These are phyloP conservation scores for Saccharomyces kudriavzevii DNA, from an alignment of 805 yeast species.

Conservation along the genomic window DNA sequence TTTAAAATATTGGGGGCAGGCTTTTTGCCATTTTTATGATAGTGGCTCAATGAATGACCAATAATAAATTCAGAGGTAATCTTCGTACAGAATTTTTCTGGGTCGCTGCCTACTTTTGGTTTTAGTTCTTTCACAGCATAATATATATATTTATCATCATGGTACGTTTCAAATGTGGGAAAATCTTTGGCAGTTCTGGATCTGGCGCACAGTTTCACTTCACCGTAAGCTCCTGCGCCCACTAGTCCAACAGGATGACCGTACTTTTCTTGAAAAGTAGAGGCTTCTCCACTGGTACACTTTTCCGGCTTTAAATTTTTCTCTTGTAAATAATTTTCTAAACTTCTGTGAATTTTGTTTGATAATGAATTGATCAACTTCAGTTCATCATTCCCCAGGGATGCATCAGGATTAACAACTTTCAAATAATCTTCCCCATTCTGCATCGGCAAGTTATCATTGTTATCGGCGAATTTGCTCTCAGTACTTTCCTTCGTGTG, in stretches of 20 bases:
- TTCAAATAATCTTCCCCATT: constrained; percentile 13
- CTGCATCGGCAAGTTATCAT: not conserved
- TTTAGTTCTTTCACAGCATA: constrained; percentile 86
- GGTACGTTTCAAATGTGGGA: constrained; percentile 44
- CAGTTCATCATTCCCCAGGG: constrained; percentile 44
- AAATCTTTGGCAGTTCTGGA: constrained; percentile 8
- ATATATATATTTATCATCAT: constrained; percentile 61
- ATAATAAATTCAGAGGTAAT: constrained; percentile 83
- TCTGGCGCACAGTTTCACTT: constrained; percentile 75
- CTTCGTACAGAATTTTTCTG: constrained; percentile 83
- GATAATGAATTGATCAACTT: constrained; percentile 41
- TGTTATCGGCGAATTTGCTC: constrained; percentile 1
- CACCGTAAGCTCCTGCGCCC: constrained; percentile 96
- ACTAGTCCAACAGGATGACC: constrained; percentile 46
- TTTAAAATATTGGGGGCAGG: constrained; percentile 55
- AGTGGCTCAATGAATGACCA: constrained; percentile 59
- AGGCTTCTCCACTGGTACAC: constrained; percentile 1
- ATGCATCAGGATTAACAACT: constrained; percentile 30
- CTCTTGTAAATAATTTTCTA: constrained; percentile 14
- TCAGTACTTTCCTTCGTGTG: constrained; percentile 2
- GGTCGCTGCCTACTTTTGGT: constrained; percentile 72
- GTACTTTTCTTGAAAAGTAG: constrained; percentile 37
- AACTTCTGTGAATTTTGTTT: constrained; percentile 39
- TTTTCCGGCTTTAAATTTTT: constrained; percentile 4
- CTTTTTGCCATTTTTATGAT: constrained; percentile 32